Evolutionary conservation across 352 stramenopile genomes (phyloP).

Genomic region (Pythium phragmitis): DNA sequence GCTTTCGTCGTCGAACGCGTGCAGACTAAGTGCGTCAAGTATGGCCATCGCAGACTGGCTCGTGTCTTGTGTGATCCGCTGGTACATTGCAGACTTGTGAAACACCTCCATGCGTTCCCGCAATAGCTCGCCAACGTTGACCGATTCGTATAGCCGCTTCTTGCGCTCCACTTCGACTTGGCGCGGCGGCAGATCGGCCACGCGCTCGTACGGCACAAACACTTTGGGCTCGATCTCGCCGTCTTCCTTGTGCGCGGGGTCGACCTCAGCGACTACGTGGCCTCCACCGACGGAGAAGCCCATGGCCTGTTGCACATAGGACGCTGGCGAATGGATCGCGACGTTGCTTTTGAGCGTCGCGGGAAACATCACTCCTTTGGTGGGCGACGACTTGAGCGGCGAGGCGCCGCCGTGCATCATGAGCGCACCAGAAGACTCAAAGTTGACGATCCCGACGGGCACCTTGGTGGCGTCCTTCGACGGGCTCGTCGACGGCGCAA

Average conservation of each 20-base stretch:
- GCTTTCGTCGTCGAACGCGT: slow-evolving; percentile 80
- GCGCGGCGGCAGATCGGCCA: slow-evolving; percentile 33
- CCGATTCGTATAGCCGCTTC: slow-evolving; percentile 38
- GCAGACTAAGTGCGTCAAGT: slow-evolving; percentile 56
- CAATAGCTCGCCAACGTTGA: slow-evolving; percentile 36
- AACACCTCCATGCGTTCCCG: slow-evolving; percentile 33
- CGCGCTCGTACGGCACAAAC: slow-evolving; percentile 45
- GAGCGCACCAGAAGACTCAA: slow-evolving; percentile 27
- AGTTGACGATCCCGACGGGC: slow-evolving; percentile 34
- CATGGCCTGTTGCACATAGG: slow-evolving; percentile 28
- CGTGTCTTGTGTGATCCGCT: slow-evolving; percentile 30
- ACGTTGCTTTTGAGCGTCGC: slow-evolving; percentile 15
- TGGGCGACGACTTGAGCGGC: slow-evolving; percentile 21
- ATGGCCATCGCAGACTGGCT: slow-evolving; percentile 37
- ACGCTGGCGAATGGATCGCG: slow-evolving; percentile 26
- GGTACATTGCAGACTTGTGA: slow-evolving; percentile 34
- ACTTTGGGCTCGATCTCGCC: slow-evolving; percentile 51
- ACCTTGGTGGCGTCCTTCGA: slow-evolving; percentile 29
- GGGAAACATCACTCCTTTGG: slow-evolving; percentile 10
- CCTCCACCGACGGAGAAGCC: slow-evolving; percentile 32
- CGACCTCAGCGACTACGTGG: slow-evolving; percentile 25
- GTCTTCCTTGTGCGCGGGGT: slow-evolving; percentile 30
- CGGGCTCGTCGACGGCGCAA: slow-evolving; percentile 35
- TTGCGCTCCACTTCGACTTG: slow-evolving; percentile 52
- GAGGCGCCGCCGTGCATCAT: slow-evolving; percentile 15